A percentile compares a stretch with the other conserved stretches of the same genome.
Evolutionary conservation across 805 yeast species (phyloP).

Genomic region (Lachancea lanzarotensis): DNA sequence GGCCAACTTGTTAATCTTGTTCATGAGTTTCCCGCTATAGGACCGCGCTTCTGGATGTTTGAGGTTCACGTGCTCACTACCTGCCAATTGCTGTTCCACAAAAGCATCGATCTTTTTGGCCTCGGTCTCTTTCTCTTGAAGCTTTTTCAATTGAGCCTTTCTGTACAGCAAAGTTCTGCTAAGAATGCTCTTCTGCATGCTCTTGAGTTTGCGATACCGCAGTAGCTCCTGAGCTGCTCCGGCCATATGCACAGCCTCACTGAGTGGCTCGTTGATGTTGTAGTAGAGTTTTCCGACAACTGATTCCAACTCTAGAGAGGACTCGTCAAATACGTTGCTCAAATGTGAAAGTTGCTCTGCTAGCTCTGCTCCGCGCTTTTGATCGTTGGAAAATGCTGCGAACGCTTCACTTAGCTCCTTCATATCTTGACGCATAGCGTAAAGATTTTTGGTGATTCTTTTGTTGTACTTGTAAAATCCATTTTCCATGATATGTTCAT

Average conservation of each 20-base stretch:
- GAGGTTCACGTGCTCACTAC: slow-evolving; percentile 19
- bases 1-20: slow-evolving; percentile 27
- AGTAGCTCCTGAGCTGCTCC: slow-evolving; percentile 28
- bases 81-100: slow-evolving; percentile 18
- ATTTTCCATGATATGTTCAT: slow-evolving; percentile 21
- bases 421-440: slow-evolving; percentile 20
- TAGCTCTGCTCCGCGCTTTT: slow-evolving; percentile 20
- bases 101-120: slow-evolving; percentile 20
- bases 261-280: slow-evolving; percentile 29
- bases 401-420: slow-evolving; percentile 25
- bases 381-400: slow-evolving; percentile 22
- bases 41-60: slow-evolving; percentile 16
- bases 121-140: slow-evolving; percentile 22
- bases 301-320: slow-evolving; percentile 20
- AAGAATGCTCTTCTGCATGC: slow-evolving; percentile 26
- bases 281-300: slow-evolving; percentile 28
- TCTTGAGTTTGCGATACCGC: slow-evolving; percentile 27
- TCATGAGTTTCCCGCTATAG: slow-evolving; percentile 25
- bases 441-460: slow-evolving; percentile 23
- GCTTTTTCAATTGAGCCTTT: slow-evolving; percentile 21
- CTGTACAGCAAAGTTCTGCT: slow-evolving; percentile 20
- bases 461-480: slow-evolving; percentile 28
- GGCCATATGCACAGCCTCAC: slow-evolving; percentile 29
- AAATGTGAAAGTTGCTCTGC: slow-evolving; percentile 24
- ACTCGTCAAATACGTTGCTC: slow-evolving; percentile 26